Evolutionary conservation across 352 stramenopile species (phyloP).

Genomic region (Chloridella minuta): DNA sequence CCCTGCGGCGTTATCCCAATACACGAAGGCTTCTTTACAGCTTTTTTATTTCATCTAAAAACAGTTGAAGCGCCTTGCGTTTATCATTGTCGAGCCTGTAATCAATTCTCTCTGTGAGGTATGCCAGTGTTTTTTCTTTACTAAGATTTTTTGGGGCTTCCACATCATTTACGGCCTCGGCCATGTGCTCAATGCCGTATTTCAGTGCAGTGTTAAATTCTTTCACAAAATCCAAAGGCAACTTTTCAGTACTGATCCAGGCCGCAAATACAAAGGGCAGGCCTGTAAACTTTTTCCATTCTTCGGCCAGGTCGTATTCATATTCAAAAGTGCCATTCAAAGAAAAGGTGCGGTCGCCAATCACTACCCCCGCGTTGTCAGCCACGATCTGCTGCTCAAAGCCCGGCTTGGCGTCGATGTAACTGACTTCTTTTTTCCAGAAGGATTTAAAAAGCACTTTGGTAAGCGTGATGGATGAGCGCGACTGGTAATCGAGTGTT

Average conservation of each 20-base stretch:
- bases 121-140: background rate
- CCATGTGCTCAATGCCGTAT: background rate
- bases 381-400: background rate
- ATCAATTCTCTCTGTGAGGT: background rate
- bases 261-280: background rate
- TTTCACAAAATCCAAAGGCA: background rate
- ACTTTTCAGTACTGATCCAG: background rate
- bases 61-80: background rate
- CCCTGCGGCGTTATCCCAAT: too few relatives aligned
- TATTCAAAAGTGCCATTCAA: background rate
- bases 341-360: background rate
- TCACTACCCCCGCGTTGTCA: background rate
- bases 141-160: background rate
- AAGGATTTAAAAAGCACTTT: constrained; percentile 4
- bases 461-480: background rate
- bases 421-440: background rate
- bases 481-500: background rate
- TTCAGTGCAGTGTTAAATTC: background rate
- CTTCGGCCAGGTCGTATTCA: background rate
- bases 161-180: background rate
- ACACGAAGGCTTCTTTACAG: too few relatives aligned
- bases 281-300: background rate
- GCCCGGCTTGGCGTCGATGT: background rate
- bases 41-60: background rate
- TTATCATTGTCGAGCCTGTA: background rate